Percentiles rank a stretch among this genome's conserved stretches.
These are phyloP conservation scores for Aethionema arabicum DNA, from an alignment of 345 rosid species.

Conservation along the genomic window DNA sequence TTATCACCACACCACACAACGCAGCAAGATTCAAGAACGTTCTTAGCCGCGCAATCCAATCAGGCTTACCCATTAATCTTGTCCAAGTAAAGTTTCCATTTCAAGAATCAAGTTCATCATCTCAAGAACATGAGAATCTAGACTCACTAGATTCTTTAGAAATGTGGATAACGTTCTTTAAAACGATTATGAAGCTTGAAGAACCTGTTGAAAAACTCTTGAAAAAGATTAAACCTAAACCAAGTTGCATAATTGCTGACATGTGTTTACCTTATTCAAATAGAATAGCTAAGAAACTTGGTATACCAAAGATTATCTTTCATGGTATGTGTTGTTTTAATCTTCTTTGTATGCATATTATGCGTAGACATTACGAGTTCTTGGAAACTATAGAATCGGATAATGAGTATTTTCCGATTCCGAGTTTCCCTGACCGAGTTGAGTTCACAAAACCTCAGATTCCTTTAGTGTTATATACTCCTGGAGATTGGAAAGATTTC, in stretches of 20 bases:
- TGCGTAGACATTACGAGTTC: constrained; percentile 19
- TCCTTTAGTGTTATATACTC: not conserved
- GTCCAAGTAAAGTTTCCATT: constrained; percentile 30
- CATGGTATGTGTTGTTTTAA: constrained; percentile 54
- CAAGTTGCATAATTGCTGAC: constrained; percentile 58
- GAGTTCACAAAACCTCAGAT: constrained; percentile 47
- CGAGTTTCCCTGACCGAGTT: constrained; percentile 43
- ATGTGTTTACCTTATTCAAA: constrained; percentile 44
- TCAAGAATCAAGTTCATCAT: constrained; percentile 26
- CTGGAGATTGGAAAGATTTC: constrained; percentile 20
- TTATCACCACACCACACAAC: constrained; percentile 49
- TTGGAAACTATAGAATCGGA: constrained; percentile 27
- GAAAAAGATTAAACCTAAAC: constrained; percentile 38
- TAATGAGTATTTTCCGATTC: constrained; percentile 37
- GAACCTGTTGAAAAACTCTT: constrained; percentile 40
- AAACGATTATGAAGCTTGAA: constrained; percentile 15
- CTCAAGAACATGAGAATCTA: constrained; percentile 36
- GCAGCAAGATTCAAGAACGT: constrained; percentile 33
- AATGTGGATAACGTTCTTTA: constrained; percentile 15
- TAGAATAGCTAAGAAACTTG: constrained; percentile 38
- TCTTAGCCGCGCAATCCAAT: constrained; percentile 32
- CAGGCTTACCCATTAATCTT: constrained; percentile 35
- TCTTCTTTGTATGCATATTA: constrained; percentile 38
- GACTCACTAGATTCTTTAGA: constrained; percentile 30
- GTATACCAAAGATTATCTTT: constrained; percentile 54